Evolutionary conservation across 805 yeast species (phyloP).

Genomic region (Cyberlindnera suaveolens): DNA sequence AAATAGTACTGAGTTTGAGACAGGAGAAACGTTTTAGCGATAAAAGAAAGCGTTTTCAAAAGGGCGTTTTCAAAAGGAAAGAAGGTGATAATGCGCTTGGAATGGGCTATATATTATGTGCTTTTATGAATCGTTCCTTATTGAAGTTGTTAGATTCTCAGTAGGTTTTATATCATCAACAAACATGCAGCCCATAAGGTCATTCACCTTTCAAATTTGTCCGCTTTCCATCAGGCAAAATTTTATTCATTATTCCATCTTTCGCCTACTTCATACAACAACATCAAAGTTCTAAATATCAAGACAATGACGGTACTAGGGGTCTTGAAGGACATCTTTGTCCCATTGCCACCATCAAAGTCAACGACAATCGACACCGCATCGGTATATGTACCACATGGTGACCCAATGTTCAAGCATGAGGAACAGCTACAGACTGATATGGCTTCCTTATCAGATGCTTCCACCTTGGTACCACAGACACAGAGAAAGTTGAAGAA

Average conservation of each 20-base stretch:
- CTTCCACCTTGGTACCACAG: slow-evolving; percentile 17
- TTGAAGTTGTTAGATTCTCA: too few species aligned
- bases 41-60: too few species aligned
- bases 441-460: slow-evolving; percentile 15
- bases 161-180: not conserved
- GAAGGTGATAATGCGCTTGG: too few species aligned
- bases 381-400: not conserved
- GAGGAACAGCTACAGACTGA: not conserved
- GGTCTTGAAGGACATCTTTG: slow-evolving; percentile 14
- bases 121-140: too few species aligned
- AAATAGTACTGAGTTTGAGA: too few species aligned
- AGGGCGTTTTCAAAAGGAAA: too few species aligned
- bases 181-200: not conserved
- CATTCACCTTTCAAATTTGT: not conserved
- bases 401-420: not conserved
- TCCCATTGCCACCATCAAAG: slow-evolving; percentile 18
- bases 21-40: too few species aligned
- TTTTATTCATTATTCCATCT: too few species aligned
- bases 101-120: too few species aligned
- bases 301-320: not conserved
- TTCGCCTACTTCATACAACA: too few species aligned
- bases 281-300: too few species aligned
- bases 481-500: slow-evolving; percentile 48
- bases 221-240: not conserved
- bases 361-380: not conserved